Evolutionary conservation across 1,284 basidiomycete species (phyloP), one percentile per base, ranked within the genome.

Genomic region (Cryptococcus maquisensis): DNA sequence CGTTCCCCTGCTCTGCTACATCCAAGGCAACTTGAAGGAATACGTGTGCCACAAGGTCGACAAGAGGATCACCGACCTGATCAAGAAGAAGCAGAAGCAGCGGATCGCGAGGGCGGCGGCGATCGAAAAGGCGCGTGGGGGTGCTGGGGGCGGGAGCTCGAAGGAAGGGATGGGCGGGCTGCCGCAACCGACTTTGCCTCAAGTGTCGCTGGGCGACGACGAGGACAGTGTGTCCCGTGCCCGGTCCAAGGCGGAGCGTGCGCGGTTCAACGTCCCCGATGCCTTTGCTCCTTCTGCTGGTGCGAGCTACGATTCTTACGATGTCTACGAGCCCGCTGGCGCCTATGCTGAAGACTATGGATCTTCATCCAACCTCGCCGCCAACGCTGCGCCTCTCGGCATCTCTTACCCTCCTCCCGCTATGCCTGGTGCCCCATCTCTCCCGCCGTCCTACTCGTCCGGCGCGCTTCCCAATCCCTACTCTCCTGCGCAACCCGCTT

Each of bases 1-100:
- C 68, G 81, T 98, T 54, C 96, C 95, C 21, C 81, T 98, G 42
- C 81, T 98, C 21, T 88, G 87, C 73, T 91, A 96, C 74, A 98
- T 98, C 67, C 90, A 90, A 71, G 93, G 93, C 36, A 97, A 97
- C 75, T 78, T 97, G 52, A 95, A 95, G 85, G 95, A 98, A 82
- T 98, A 96, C 77, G 92, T 90, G 75, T 98, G 94, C 77, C 91
- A 98, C 80, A 97, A 98, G 79, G 91, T 97, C 52, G 95, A 98
- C 79, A 97, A 96, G 86, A 88, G 95, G 63, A 97, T 98, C 65
- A 83, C 86, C 54, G 89, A 88, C 71, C 85, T 98, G 59, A 93
- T 98, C 79, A 92, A 90, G 74, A 86, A 88, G 65, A 88, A 88
- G 75, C 88, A 89, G 68, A 89, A 90, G 73, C 86, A 92, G 67